Evolutionary conservation across 1,139 yeast genomes (phyloP).

Genomic region (Suhomyces anneliseae): DNA sequence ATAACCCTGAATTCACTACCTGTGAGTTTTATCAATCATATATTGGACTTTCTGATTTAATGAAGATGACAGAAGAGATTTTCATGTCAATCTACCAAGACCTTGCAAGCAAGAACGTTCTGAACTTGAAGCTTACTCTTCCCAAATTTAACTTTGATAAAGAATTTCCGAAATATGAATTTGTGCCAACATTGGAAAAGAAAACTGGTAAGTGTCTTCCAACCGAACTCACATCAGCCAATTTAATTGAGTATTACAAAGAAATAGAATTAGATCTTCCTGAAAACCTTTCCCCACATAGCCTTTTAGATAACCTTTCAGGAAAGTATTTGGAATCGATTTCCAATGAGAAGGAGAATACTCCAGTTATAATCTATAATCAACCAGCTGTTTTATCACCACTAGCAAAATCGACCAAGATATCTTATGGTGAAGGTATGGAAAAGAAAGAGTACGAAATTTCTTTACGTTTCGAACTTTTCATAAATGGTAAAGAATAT

Average conservation of each 20-base stretch:
- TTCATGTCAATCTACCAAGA: constrained; percentile 38
- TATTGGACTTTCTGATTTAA: constrained; percentile 86
- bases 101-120: constrained; percentile 12
- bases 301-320: constrained; percentile 66
- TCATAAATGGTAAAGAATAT: constrained; percentile 76
- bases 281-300: constrained; percentile 46
- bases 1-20: constrained; percentile 97
- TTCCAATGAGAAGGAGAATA: constrained; percentile 28
- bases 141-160: constrained; percentile 18
- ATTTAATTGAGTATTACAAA: constrained; percentile 39
- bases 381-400: constrained; percentile 90
- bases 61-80: constrained; percentile 61
- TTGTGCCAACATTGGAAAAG: constrained; percentile 55
- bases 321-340: constrained; percentile 65
- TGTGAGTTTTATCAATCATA: constrained; percentile 96
- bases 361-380: constrained; percentile 74
- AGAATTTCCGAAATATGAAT: constrained; percentile 48
- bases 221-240: constrained; percentile 32
- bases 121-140: constrained; percentile 12
- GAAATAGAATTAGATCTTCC: constrained; percentile 39
- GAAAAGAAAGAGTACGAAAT: constrained; percentile 35
- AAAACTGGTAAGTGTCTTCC: constrained; percentile 48
- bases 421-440: constrained; percentile 18
- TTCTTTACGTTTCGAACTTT: constrained; percentile 79
- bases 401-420: constrained; percentile 64